Base-by-base conservation (phyloP, 306 rosid species). In the Casuarina cunninghamiana region DNA sequence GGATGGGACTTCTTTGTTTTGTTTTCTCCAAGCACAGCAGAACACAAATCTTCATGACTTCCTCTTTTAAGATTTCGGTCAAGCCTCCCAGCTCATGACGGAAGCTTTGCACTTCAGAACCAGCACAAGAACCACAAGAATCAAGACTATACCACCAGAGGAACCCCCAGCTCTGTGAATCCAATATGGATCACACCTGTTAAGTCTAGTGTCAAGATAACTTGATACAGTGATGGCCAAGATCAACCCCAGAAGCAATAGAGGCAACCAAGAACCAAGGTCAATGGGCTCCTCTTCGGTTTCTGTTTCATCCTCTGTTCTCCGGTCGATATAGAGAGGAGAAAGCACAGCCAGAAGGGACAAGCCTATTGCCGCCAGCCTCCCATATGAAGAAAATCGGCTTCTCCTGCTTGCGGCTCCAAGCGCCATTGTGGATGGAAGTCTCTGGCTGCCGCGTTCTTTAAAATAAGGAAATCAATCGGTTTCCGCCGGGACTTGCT, bases 131-230 rank as follows among this genome's bases (percentile, higher is more conserved):
- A 95, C 46, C 69, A 90, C 39, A 51, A 95, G 92, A 77, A 85
- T 77, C 9, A 83, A 49, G 42, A 89, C 46, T 43, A 93, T 88
- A 75, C 99, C 97, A 5, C 86, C 82, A 0, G 98, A 93, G 78
- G 99, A 93, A 79, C 99, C 98, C 26, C 90, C 86, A 72, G 91
- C 94, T 77, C 97, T 89, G 73, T 93, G 93, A 77, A 95, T 93
- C 98, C 97, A 95, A 55, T 90, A 38, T 45, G 91, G 93, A 79
- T 93, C 99, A 32, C 88, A 90, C 82, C 87, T 88, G 39, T 90
- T 65, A 11, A 82, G 77, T 75, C 89, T 81, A 49, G 50, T 75
- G 77, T 95, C 94, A 8, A 87, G n/a, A 81, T 75, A 83, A 75
- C 87, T 84, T 5, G 92, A 90, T 32, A 78, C 50, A 55, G 81